Evolutionary conservation across 352 stramenopile genomes (phyloP), one percentile per base, ranked within the genome.

Genomic region (Phytophthora podocarpi): DNA sequence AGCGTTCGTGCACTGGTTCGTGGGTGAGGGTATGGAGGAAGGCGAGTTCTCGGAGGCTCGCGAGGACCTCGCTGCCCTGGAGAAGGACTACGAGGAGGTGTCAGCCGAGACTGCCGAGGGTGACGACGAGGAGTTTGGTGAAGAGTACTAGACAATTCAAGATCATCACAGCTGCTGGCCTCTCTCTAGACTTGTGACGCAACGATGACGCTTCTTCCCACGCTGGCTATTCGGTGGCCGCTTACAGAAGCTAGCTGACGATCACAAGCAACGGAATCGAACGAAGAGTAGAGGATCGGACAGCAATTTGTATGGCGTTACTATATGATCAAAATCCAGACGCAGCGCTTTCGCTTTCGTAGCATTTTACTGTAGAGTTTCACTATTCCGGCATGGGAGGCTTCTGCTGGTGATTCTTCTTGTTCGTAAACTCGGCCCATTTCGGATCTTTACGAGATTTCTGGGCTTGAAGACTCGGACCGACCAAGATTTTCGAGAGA

Each of bases 1-100:
- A 81, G 97, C 97, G 48, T 99, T 99, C 73, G 96, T 99, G 51
- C 97, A 99, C 87, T 99, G 97, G 97, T 99, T 99, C 68, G 97
- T 99, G 24, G 97, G 98, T 67, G 98, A 99, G 75, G 97, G 97
- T 73, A 99, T 99, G 97, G 98, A 99, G 77, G 97, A 99, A 81
- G 97, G 97, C 57, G 97, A 99, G 80, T 99, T 99, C 78, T 98
- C 95, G 60, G 97, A 99, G 72, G 98, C 97, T 47, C 96, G 97
- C 81, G 97, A 99, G 81, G 97, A 99, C 87, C 88, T 59, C 84
- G 65, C 65, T 41, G 59, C 65, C 48, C 23, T 70, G 45, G 59
- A 70, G 78, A 99, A 99, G 87, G 97, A 99, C 76, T 99, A 99
- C 76, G 97, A 99, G 68, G 97, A 99, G 70, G 96, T 99, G 55